Conservation (phyloP, 2,329 filamentous ascomycete species). For the Paecilomyces variotii region DNA sequence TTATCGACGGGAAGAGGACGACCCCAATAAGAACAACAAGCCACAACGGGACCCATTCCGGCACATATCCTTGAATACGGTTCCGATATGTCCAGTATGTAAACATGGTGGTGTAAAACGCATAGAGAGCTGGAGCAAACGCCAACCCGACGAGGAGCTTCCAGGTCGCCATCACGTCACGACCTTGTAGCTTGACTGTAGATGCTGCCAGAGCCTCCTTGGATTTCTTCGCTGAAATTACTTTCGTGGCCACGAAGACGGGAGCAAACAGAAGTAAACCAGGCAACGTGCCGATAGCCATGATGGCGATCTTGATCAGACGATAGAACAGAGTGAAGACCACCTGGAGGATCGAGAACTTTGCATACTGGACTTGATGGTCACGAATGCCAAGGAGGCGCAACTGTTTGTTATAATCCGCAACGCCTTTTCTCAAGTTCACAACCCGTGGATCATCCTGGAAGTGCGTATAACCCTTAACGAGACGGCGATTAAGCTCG, state of each 20-base stretch:
- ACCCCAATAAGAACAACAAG: constrained; percentile 65
- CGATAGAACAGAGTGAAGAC: constrained; percentile 72
- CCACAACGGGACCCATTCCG: constrained; percentile 72
- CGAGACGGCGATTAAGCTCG: constrained; percentile 83
- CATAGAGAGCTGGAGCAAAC: constrained; percentile 72
- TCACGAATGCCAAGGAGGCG: constrained; percentile 81
- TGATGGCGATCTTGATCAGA: constrained; percentile 64
- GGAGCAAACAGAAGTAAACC: constrained; percentile 82
- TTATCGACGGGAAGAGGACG: constrained; percentile 76
- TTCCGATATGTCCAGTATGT: constrained; percentile 73
- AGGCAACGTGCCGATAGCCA: constrained; percentile 75
- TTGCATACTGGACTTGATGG: constrained; percentile 89
- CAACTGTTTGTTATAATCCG: constrained; percentile 79
- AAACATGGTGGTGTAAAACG: constrained; percentile 67
- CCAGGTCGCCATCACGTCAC: constrained; percentile 90
- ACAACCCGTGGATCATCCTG: constrained; percentile 83
- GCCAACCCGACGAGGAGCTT: constrained; percentile 83
- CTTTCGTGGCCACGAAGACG: constrained; percentile 75
- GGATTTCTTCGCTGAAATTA: constrained; percentile 74
- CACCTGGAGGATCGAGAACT: constrained; percentile 69
- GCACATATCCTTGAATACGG: constrained; percentile 73
- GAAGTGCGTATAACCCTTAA: constrained; percentile 85
- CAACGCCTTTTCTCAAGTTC: constrained; percentile 64
- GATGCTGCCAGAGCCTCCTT: constrained; percentile 76
- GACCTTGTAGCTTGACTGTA: constrained; percentile 78